Percentiles rank a stretch among this genome's conserved stretches.
Conservation (phyloP, 495 filamentous ascomycete species). For the Trichoderma asperelloides region DNA sequence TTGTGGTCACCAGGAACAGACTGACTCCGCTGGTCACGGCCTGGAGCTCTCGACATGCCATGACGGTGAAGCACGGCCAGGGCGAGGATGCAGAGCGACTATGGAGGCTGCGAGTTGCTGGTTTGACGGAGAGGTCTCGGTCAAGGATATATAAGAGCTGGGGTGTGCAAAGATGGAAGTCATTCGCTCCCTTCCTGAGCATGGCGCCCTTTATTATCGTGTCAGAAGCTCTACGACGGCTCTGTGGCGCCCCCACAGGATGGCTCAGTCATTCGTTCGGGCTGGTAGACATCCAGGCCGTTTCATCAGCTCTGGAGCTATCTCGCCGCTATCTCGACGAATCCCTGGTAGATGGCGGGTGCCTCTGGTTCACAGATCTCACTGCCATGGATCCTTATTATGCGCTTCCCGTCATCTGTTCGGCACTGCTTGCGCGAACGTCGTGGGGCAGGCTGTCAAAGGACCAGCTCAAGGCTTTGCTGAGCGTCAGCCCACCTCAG, state of each 20-base stretch:
- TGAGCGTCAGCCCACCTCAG: slow-evolving; percentile 16
- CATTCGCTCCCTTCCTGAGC: slow-evolving; percentile 34
- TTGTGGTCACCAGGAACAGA: slow-evolving; percentile 31
- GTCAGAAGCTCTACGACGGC: slow-evolving; percentile 57
- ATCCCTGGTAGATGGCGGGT: slow-evolving; percentile 56
- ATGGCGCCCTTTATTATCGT: slow-evolving; percentile 61
- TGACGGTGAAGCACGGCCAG: slow-evolving; percentile 7
- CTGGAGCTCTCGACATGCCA: slow-evolving; percentile 31
- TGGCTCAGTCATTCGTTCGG: neutral
- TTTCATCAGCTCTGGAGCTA: neutral
- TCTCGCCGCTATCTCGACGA: slow-evolving; percentile 34
- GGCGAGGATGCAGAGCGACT: neutral
- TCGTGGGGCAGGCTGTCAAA: neutral
- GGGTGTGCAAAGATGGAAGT: slow-evolving; percentile 44
- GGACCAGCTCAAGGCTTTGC: neutral
- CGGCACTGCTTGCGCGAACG: slow-evolving; percentile 19
- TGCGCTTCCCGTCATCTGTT: slow-evolving; percentile 55
- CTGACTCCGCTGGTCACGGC: slow-evolving; percentile 44
- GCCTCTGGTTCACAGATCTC: slow-evolving; percentile 76
- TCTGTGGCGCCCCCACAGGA: slow-evolving; percentile 41
- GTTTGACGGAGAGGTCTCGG: slow-evolving; percentile 15
- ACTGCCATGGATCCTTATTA: slow-evolving; percentile 57
- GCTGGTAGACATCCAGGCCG: slow-evolving; percentile 2
- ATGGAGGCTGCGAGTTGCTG: neutral
- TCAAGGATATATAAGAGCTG: slow-evolving; percentile 35